A percentile compares a stretch with the other conserved stretches of the same genome.
Conservation (phyloP, 2,329 filamentous ascomycete species). For the Hypomyces rosellus region DNA sequence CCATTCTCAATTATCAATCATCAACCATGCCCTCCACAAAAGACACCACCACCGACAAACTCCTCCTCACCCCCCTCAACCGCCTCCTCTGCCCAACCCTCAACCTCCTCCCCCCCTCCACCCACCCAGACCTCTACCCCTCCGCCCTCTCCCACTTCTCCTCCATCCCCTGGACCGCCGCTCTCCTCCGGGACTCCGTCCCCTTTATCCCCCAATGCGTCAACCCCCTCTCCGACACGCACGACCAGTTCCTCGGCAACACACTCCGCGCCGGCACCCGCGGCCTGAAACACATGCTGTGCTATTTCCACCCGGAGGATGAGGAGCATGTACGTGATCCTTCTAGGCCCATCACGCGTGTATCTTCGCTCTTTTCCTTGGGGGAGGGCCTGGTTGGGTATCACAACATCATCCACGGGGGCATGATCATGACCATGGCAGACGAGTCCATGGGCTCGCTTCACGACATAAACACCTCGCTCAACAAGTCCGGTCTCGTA, state of each 20-base stretch:
- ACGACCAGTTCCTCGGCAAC: slow-evolving; percentile 30
- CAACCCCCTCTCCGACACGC: slow-evolving; percentile 21
- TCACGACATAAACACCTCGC: slow-evolving; percentile 29
- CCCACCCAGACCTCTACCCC: slow-evolving; percentile 20
- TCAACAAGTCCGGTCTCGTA: slow-evolving; percentile 24
- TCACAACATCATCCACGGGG: slow-evolving; percentile 29
- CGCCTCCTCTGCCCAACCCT: slow-evolving; percentile 27
- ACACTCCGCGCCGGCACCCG: slow-evolving; percentile 22
- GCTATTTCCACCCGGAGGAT: slow-evolving; percentile 26
- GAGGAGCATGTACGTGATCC: slow-evolving; percentile 19
- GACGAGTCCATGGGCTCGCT: slow-evolving; percentile 33
- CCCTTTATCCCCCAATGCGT: slow-evolving; percentile 28
- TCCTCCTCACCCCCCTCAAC: slow-evolving; percentile 15
- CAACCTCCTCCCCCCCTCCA: slow-evolving; percentile 21
- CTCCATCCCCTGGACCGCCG: slow-evolving; percentile 30
- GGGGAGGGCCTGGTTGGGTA: slow-evolving; percentile 29
- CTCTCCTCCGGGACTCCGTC: slow-evolving; percentile 23
- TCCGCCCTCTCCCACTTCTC: slow-evolving; percentile 26
- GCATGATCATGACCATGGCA: slow-evolving; percentile 28
- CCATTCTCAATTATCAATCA: not conserved
- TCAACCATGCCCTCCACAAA: not conserved
- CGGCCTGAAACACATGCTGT: slow-evolving; percentile 28
- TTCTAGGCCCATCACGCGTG: slow-evolving; percentile 20
- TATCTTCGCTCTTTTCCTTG: slow-evolving; percentile 26
- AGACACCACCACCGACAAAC: not conserved